A percentile compares a stretch with the other conserved stretches of the same genome.
Evolutionary conservation across 1,284 basidiomycete species (phyloP).

Genomic region (Gymnopus androsaceus): DNA sequence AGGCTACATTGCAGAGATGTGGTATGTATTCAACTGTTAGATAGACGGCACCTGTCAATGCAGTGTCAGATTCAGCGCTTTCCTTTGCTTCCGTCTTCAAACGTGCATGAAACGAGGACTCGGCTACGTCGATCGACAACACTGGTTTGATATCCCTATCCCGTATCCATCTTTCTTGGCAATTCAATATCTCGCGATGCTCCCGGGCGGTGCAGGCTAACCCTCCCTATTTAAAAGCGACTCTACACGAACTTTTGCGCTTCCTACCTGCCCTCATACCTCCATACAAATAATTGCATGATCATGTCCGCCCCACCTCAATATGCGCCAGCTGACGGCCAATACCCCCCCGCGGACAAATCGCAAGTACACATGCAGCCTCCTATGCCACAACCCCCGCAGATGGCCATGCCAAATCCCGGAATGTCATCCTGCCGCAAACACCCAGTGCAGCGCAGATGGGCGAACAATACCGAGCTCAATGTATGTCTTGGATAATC

Average conservation of each 20-base stretch:
- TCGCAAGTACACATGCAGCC: background rate
- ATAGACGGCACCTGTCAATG: too few relatives aligned
- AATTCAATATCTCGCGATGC: too few relatives aligned
- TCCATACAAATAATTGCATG: background rate
- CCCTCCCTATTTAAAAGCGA: background rate
- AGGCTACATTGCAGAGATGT: too few relatives aligned
- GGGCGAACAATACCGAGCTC: slow-evolving; percentile 25
- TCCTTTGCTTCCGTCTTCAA: too few relatives aligned
- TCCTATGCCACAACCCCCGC: background rate
- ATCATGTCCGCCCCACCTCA: background rate
- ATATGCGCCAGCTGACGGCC: background rate
- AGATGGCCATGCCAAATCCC: slow-evolving; percentile 1
- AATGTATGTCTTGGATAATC: slow-evolving; percentile 13
- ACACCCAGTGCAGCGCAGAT: slow-evolving; percentile 18
- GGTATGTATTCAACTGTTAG: too few relatives aligned
- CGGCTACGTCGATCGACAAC: too few relatives aligned
- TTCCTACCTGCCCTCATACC: background rate
- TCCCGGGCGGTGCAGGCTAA: too few relatives aligned
- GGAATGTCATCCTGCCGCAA: slow-evolving; percentile 4
- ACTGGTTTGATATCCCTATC: too few relatives aligned
- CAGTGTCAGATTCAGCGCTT: too few relatives aligned
- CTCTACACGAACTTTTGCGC: background rate
- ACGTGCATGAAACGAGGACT: too few relatives aligned
- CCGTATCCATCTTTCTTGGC: too few relatives aligned
- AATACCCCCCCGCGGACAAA: background rate